A percentile compares a stretch with the other conserved stretches of the same genome.
Conservation (phyloP, 768 basidiomycete genomes). For the Pilatotrama ljubarskyi region DNA sequence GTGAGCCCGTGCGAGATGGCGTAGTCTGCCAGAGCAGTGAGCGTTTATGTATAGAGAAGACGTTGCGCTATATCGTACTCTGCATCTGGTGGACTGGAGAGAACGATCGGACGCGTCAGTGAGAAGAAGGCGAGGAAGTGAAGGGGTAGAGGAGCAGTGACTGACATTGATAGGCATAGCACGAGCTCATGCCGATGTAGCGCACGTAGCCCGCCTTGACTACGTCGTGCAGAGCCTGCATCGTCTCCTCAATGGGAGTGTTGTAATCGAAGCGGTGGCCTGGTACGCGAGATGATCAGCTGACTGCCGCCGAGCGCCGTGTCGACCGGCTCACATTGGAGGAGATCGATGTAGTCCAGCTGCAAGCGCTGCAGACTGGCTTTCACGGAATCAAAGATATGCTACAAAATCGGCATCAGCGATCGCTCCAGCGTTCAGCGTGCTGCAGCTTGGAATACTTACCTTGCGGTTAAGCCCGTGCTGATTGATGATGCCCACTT, state of each 20-base stretch:
- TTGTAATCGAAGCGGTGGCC: constrained; percentile 40
- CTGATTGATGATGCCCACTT: constrained; percentile 50
- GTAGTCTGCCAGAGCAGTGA: constrained; percentile 33
- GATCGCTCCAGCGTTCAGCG: too few relatives aligned
- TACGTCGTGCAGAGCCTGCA: constrained; percentile 49
- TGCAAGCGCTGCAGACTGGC: constrained; percentile 43
- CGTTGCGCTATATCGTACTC: constrained; percentile 21
- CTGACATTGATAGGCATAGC: constrained; percentile 37
- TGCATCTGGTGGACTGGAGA: constrained; percentile 35
- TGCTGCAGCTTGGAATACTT: not conserved
- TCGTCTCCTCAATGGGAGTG: constrained; percentile 45
- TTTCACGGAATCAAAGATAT: constrained; percentile 52
- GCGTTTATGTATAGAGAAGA: not conserved
- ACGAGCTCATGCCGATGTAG: constrained; percentile 42
- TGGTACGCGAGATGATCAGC: not conserved
- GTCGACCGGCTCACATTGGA: constrained; percentile 42
- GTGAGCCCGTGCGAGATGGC: constrained; percentile 42
- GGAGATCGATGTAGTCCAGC: constrained; percentile 57
- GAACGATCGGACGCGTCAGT: not conserved
- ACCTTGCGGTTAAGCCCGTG: constrained; percentile 48
- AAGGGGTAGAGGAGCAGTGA: too few relatives aligned
- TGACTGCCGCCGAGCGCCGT: too few relatives aligned
- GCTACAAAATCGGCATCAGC: constrained; percentile 28
- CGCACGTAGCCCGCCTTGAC: constrained; percentile 45
- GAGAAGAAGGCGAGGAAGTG: not conserved